Base-by-base conservation (phyloP, 768 basidiomycete species). In the Rhizopogon rudus region DNA sequence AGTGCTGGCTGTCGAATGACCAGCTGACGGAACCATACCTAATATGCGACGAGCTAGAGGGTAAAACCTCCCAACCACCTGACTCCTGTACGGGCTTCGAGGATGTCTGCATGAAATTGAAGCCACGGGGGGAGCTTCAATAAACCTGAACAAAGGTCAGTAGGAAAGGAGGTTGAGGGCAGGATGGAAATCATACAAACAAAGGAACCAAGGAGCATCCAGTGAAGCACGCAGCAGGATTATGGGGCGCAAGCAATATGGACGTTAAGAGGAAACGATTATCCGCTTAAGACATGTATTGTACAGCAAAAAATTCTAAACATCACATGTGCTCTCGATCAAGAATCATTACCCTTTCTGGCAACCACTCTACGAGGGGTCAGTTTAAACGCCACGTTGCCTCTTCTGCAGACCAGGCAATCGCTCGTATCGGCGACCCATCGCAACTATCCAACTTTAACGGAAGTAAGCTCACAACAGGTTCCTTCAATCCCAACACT, bases 371-470 rank as follows among this genome's bases (percentile, higher is more conserved):
- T 12, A 42, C 6, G 20, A 10, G 10, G 44, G 44, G 10, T 45
- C 14, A 31, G 9, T 25, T 25, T 25, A 25, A 31, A 33, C 31
- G 31, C 44, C 28, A 44, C 44, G 44, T 44, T 13, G 35, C 35
- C 35, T 12, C 43, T 52, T 20, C 44, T n/a, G 49, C 28, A 25
- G 57, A 44, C 75, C 75, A 81, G 6, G 82, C 86, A 58, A 83
- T 77, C 2, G 85, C 87, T 59, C 87, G 74, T 25, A 86, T 70
- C 0, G 87, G 87, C 29, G 85, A 84, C 0, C 84, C 87, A 66
- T 89, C 87, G 31, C 79, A 75, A 9, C 77, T 81, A 7, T 68
- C 73, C 17, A 89, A 59, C 22, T 77, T 81, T 40, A 89, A 63
- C 1, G 86, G 87, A 40, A 84, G 61, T 45, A 88, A 60, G 45